phyloP scores from a whole-genome alignment of 2,329 filamentous ascomycete species.

The Botrytis squamosa region DNA sequence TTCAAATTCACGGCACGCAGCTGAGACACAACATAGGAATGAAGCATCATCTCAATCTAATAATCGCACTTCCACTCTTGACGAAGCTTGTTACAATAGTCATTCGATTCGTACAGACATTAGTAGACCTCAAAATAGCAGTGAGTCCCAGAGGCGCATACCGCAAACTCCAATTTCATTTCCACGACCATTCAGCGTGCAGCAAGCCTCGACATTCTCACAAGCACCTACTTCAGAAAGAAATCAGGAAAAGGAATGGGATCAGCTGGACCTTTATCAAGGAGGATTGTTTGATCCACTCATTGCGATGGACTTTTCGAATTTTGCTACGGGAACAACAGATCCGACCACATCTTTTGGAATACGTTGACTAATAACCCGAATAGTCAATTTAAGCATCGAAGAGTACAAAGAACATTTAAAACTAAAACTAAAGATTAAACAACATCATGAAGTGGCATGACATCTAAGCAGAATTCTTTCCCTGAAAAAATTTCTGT shows the following conservation, averaged over 20 bases:
- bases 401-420: background rate
- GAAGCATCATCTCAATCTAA: background rate
- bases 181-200: background rate
- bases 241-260: background rate
- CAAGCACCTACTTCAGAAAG: background rate
- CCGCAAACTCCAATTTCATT: background rate
- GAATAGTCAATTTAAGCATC: background rate
- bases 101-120: background rate
- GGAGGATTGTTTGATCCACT: background rate
- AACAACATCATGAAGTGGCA: background rate
- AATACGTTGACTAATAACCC: background rate
- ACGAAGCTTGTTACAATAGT: background rate
- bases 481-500: slow-evolving; percentile 12
- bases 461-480: background rate
- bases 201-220: background rate
- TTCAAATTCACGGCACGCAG: background rate
- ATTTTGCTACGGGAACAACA: background rate
- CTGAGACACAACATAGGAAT: background rate
- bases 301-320: background rate
- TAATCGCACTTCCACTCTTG: background rate
- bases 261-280: background rate
- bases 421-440: background rate
- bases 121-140: background rate
- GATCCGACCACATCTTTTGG: background rate
- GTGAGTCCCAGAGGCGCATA: background rate